phyloP scores from a whole-genome alignment of 2,329 filamentous ascomycete species.

The Botrytis tulipae region DNA sequence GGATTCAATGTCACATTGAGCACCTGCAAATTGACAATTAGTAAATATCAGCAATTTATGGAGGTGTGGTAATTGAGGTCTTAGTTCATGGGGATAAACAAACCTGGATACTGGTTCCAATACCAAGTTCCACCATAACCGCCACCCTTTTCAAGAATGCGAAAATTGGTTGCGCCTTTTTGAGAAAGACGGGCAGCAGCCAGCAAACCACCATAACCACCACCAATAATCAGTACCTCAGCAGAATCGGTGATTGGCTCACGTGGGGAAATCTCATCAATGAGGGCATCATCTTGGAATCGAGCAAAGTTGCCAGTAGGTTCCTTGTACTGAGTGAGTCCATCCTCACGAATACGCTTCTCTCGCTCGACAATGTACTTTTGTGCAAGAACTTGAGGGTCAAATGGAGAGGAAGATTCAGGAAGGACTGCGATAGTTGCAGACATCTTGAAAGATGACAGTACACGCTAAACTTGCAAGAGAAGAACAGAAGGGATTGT shows the following conservation, averaged over 20 bases:
- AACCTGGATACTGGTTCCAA: constrained; percentile 57
- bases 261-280: neutral
- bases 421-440: constrained; percentile 16
- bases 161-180: constrained; percentile 45
- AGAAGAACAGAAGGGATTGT: neutral
- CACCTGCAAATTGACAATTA: constrained; percentile 55
- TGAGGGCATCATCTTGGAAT: constrained; percentile 13
- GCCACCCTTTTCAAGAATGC: constrained; percentile 44
- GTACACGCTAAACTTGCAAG: neutral
- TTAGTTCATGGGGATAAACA: constrained; percentile 33
- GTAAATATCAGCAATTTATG: constrained; percentile 51
- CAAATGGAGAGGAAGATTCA: constrained; percentile 9
- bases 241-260: constrained; percentile 12
- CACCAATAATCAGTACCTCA: constrained; percentile 43
- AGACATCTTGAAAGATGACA: constrained; percentile 1
- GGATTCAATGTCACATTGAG: constrained; percentile 22
- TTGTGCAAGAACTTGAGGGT: constrained; percentile 13
- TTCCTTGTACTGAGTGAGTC: constrained; percentile 20
- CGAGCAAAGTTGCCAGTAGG: constrained; percentile 6
- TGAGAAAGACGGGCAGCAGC: constrained; percentile 44
- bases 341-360: constrained; percentile 19
- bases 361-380: constrained; percentile 14
- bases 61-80: neutral
- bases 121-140: constrained; percentile 49
- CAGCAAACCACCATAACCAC: constrained; percentile 42